Evolutionary conservation across 805 yeast genomes (phyloP), one percentile per base, ranked within the genome.

Genomic region (Vanderwaltozyma tropicalis): DNA sequence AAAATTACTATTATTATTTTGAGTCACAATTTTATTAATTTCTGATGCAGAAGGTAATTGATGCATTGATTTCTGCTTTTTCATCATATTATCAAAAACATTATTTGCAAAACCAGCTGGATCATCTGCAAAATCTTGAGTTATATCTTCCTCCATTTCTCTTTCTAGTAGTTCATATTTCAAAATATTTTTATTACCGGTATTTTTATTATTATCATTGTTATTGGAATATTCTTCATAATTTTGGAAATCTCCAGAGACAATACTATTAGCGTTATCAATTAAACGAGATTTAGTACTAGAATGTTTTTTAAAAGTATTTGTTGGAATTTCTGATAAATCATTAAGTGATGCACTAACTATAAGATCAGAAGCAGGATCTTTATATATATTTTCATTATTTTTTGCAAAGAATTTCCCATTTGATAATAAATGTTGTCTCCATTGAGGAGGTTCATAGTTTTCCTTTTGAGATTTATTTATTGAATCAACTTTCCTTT

Each of bases 61-160:
- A 25, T 30, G 38, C 19, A 20, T 36, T 18, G 17, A 28, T 28
- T 30, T 35, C 30, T 52, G 55, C 27, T 46, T 48, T 28, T 48
- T 43, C 27, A 55, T 34, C 20, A 55, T 45, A 27, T 53, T 53
- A 25, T 52, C 44, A 37, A 49, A 57, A 8, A 54, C 59, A 12
- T 50, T 45, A 20, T 53, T 44, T 2, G 60, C 62, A 17, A 50
- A 57, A 15, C 43, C 36, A 3, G 57, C 55, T 3, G 60, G 59
- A 28, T 55, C 59, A 31, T 44, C 43, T 21, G 46, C 55, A n/a
- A 47, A 44, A 4, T 48, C 48, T 3, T 43, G 40, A n/a, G 39
- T 29, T 4, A 13, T 32, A 14, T 33, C 28, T n/a, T 22, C 28
- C 14, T 38, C 34, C 16, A 18, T 11, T 22, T 24, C 17, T 13